phyloP scores from a whole-genome alignment of 345 rosid species.

The Eucalyptus curtisii region DNA sequence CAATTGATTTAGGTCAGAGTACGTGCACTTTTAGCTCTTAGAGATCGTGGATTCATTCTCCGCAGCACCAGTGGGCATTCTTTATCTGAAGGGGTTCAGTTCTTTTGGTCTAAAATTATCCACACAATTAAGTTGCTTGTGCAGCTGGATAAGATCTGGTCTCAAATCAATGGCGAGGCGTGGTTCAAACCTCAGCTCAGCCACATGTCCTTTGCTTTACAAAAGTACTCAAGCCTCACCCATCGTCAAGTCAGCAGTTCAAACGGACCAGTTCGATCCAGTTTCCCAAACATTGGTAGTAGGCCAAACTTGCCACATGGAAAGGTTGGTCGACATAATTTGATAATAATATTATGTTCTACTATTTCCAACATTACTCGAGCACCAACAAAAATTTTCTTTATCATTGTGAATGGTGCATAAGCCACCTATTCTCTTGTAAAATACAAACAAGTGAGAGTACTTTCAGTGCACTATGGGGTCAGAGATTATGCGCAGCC shows the following conservation, averaged over 20 bases:
- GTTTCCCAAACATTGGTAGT: rapidly evolving
- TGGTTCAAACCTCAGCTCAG: background rate
- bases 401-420: background rate
- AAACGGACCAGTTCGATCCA: rapidly evolving
- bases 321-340: background rate
- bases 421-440: background rate
- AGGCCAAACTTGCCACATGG: background rate
- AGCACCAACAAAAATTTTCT: background rate
- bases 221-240: background rate
- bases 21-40: background rate
- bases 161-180: background rate
- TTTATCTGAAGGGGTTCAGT: background rate
- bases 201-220: background rate
- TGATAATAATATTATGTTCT: rapidly evolving
- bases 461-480: background rate
- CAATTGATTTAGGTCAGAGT: background rate
- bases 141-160: too few species aligned
- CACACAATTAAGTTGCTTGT: too few species aligned
- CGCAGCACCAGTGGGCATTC: background rate
- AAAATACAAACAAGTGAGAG: background rate
- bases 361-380: background rate
- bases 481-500: background rate
- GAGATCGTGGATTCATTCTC: background rate
- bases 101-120: background rate
- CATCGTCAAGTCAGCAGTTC: background rate